Percentiles rank a stretch among this genome's conserved stretches.
phyloP scores from a whole-genome alignment of 176 grass and related monocot genomes.

The Triticum dicoccoides region DNA sequence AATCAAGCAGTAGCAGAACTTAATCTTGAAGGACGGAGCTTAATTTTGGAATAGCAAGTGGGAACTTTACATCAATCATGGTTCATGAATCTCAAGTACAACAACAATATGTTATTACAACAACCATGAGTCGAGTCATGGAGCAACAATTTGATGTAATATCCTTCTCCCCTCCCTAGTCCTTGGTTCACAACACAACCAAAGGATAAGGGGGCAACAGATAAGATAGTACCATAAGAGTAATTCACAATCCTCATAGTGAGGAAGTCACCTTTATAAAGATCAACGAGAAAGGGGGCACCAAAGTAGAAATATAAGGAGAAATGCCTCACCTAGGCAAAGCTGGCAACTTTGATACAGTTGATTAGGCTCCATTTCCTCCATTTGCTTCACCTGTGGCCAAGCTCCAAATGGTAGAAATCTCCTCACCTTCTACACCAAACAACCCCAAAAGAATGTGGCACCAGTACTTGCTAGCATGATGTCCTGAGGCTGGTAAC shows the following conservation, averaged over 20 bases:
- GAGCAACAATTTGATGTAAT: constrained; percentile 29
- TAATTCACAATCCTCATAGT: constrained; percentile 40
- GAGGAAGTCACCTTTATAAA: constrained; percentile 18
- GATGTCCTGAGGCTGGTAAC: constrained; percentile 3
- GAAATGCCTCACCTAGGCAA: constrained; percentile 32
- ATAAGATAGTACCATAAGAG: constrained; percentile 10
- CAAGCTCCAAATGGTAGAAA: constrained; percentile 26
- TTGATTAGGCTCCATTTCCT: constrained; percentile 29
- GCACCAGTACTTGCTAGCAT: constrained; percentile 20
- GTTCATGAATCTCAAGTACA: constrained; percentile 16
- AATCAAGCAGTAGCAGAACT: not conserved
- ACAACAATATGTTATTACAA: constrained; percentile 21
- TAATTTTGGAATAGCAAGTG: not conserved
- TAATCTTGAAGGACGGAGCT: not conserved
- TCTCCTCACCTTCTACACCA: constrained; percentile 38
- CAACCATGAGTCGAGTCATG: constrained; percentile 21
- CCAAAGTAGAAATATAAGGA: not conserved
- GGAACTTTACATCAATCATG: constrained; percentile 21
- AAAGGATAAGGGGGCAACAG: constrained; percentile 24
- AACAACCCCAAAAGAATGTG: constrained; percentile 49
- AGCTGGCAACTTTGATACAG: constrained; percentile 13
- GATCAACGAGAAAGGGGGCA: not conserved
- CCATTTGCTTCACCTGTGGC: not conserved
- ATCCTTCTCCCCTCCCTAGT: constrained; percentile 10
- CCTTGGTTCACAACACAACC: not conserved